phyloP scores from a whole-genome alignment of 352 stramenopile genomes.

The Phytophthora megakarya region DNA sequence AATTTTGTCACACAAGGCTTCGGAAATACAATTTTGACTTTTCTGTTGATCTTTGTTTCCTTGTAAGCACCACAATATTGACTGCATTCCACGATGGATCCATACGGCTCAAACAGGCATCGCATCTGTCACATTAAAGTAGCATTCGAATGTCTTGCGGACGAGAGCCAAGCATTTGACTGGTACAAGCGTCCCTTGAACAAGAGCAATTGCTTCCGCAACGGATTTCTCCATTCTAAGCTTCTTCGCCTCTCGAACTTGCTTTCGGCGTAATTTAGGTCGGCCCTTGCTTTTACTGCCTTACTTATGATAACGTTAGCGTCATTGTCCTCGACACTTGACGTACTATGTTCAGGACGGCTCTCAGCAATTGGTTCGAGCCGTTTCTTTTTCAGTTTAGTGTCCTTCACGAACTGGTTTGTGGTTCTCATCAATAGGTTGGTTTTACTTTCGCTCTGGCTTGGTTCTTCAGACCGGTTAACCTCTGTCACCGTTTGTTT shows the following conservation, averaged over 20 bases:
- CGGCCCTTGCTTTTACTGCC: too few species aligned
- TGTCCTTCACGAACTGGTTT: conserved; percentile 7
- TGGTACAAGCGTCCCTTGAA: too few species aligned
- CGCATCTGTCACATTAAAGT: conserved; percentile 2
- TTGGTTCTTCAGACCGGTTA: not conserved
- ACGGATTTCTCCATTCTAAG: too few species aligned
- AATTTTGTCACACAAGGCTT: not conserved
- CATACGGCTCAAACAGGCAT: not conserved
- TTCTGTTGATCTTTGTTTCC: not conserved
- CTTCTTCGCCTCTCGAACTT: too few species aligned
- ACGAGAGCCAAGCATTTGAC: not conserved
- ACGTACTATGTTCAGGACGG: too few species aligned
- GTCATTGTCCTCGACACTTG: too few species aligned
- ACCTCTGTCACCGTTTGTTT: not conserved
- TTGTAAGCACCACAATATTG: not conserved
- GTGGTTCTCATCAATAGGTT: not conserved
- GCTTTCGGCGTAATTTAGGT: too few species aligned
- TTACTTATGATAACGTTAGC: too few species aligned
- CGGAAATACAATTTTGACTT: too few species aligned
- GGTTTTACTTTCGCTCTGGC: not conserved
- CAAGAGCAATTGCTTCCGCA: too few species aligned
- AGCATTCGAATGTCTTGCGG: not conserved
- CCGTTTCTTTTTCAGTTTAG: too few species aligned
- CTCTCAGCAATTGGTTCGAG: too few species aligned
- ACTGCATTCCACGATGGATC: not conserved